Base-by-base conservation (phyloP, 495 filamentous ascomycete genomes). In the Staphylotrichum tortipilum region DNA sequence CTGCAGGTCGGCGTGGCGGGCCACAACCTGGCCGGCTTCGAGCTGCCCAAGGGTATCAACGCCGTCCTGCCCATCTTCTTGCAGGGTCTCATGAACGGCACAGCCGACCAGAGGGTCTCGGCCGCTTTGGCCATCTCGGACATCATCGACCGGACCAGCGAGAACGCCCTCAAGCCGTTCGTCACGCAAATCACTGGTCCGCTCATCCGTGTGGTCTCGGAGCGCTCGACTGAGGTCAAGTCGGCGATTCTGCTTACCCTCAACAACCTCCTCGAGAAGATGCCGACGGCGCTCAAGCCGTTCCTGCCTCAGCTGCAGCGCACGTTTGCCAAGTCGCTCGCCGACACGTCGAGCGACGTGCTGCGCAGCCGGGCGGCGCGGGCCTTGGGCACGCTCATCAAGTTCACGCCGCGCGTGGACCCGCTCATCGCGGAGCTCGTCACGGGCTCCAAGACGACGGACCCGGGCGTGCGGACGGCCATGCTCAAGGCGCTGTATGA, bases 401-500 rank as follows among this genome's bases (percentile, higher is more conserved):
- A 90, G 44, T 78, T 97, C 58, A 98, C 94, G 3, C 92, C 92
- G 11, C 82, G 94, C 45, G 89, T 98, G 30, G 92, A 98, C 67
- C 92, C 92, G 35, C 74, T 98, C 28, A 76, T 77, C 24, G 68
- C 78, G 55, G 92, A 98, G 65, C 78, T 98, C 43, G 89, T 97
- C 22, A 82, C 92, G 22, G 92, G 92, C 10, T 89, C 89, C 2
- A 95, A 89, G 72, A 95, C 94, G 0, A 68, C 81, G 3, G 94
- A 98, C 65, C 47, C 78, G 14, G 94, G 92, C 39, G 92, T 98
- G 48, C 86, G 80, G 68, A 92, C 87, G 62, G 92, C 92, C 14
- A 98, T 98, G 92, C 78, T 97, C 53, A 95, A 94, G 73, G 92
- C 94, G 5, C 71, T 98, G 35, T 95, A 89, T 60, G 92, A 97